Percentiles rank a stretch among this genome's conserved stretches.
Evolutionary conservation across 176 grass and related monocot genomes (phyloP).

Genomic region (Zoysia pacifica): DNA sequence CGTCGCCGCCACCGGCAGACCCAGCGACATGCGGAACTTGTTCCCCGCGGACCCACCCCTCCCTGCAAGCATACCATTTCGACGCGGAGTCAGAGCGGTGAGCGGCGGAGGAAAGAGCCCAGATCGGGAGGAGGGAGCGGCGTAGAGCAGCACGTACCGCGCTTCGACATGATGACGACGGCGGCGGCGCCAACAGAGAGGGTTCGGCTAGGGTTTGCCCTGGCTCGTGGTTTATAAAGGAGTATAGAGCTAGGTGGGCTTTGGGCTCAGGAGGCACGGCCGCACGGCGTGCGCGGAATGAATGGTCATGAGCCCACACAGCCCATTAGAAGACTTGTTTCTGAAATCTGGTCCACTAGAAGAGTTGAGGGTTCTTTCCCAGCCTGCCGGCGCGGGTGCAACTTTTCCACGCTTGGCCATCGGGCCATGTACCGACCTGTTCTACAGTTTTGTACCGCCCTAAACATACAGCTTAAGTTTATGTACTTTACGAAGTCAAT

Average conservation of each 20-base stretch:
- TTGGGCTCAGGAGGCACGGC: not conserved
- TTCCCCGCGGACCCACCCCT: slow-evolving; percentile 52
- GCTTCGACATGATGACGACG: slow-evolving; percentile 50
- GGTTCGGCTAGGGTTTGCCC: slow-evolving; percentile 20
- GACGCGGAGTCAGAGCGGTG: not conserved
- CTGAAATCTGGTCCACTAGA: too few relatives aligned
- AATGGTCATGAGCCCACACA: not conserved
- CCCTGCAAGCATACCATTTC: slow-evolving; percentile 18
- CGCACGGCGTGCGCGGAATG: not conserved
- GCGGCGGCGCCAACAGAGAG: slow-evolving; percentile 36
- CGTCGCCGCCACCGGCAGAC: slow-evolving; percentile 50
- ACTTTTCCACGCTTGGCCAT: too few relatives aligned
- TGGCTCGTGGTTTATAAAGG: slow-evolving; percentile 7
- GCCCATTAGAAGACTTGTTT: not conserved
- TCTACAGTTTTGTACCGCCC: too few relatives aligned
- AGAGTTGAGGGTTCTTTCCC: too few relatives aligned
- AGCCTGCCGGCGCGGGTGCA: too few relatives aligned
- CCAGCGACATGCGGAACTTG: slow-evolving; percentile 59
- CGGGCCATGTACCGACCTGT: too few relatives aligned
- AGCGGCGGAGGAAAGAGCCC: not conserved
- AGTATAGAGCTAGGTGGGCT: not conserved
- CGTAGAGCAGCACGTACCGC: slow-evolving; percentile 7
- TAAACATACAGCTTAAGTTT: too few relatives aligned
- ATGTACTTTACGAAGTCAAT: too few relatives aligned
- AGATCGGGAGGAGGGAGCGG: not conserved